Conservation (phyloP, 2,329 filamentous ascomycete species). For the Purpureocillium takamizusanense region DNA sequence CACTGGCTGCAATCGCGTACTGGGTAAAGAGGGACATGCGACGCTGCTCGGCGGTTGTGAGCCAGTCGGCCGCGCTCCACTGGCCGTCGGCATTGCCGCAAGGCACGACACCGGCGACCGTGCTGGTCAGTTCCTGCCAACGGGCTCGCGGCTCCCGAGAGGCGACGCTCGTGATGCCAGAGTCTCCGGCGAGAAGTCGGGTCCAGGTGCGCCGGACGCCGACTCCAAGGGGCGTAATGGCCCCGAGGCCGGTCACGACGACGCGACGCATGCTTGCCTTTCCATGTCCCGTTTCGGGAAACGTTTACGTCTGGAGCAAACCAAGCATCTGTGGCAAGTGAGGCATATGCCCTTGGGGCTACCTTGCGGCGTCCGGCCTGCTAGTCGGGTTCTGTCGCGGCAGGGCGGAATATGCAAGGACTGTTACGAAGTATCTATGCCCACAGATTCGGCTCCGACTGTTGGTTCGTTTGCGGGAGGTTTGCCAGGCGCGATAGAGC, state of each 20-base stretch:
- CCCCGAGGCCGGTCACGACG: constrained; percentile 75
- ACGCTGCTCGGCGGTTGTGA: constrained; percentile 46
- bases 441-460: too few species aligned
- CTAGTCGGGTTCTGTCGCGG: too few species aligned
- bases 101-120: constrained; percentile 77
- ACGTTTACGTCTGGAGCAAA: neutral
- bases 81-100: constrained; percentile 26
- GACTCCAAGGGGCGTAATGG: constrained; percentile 75
- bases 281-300: neutral
- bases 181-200: constrained; percentile 69
- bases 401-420: too few species aligned
- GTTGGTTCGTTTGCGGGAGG: too few species aligned
- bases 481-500: too few species aligned
- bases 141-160: constrained; percentile 42
- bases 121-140: constrained; percentile 72
- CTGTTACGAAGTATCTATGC: too few species aligned
- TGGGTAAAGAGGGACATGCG: constrained; percentile 89
- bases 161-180: constrained; percentile 69
- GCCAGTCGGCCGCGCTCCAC: constrained; percentile 47
- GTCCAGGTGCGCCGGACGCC: constrained; percentile 72
- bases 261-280: constrained; percentile 53
- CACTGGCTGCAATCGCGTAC: constrained; percentile 77
- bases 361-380: too few species aligned
- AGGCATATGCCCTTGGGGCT: too few species aligned
- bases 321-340: too few species aligned